Evolutionary conservation across 2,329 filamentous ascomycete genomes (phyloP).

Genomic region (Thermomyces lanuginosus): DNA sequence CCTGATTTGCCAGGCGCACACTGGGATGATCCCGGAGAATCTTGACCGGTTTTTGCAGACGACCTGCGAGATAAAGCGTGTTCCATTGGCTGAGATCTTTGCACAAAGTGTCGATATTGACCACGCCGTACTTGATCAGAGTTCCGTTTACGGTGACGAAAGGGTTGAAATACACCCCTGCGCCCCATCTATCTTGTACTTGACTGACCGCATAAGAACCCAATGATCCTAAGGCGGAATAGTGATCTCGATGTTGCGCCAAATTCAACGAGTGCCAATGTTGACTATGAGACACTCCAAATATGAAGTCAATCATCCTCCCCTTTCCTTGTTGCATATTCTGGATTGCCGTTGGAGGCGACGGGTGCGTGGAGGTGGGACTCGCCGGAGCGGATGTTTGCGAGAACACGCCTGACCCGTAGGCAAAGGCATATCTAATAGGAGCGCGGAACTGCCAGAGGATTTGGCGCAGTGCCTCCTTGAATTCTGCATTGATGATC

Average conservation of each 20-base stretch:
- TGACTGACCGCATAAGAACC: conserved; percentile 73
- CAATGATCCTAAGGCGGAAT: conserved; percentile 67
- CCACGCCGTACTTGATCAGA: conserved; percentile 94
- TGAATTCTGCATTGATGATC: conserved; percentile 88
- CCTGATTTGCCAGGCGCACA: conserved; percentile 85
- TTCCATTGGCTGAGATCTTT: conserved; percentile 80
- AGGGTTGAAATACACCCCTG: conserved; percentile 94
- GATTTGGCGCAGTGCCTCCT: conserved; percentile 71
- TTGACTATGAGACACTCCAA: conserved; percentile 83
- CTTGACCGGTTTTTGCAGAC: conserved; percentile 93
- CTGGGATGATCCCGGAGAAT: conserved; percentile 86
- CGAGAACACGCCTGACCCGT: conserved; percentile 90
- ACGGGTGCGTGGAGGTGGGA: conserved; percentile 47
- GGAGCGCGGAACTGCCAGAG: conserved; percentile 84
- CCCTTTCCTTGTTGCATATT: conserved; percentile 74
- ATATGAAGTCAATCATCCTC: conserved; percentile 98
- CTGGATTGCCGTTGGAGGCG: conserved; percentile 62
- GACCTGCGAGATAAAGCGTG: conserved; percentile 87
- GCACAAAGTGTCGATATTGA: conserved; percentile 80
- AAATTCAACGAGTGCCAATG: conserved; percentile 96
- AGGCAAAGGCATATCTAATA: conserved; percentile 91
- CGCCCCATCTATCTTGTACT: conserved; percentile 76
- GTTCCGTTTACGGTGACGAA: conserved; percentile 90
- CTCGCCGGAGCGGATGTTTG: conserved; percentile 41
- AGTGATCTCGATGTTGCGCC: conserved; percentile 74